Evolutionary conservation across 1,284 basidiomycete genomes (phyloP), one percentile per base, ranked within the genome.

Genomic region (Pascua sp.): DNA sequence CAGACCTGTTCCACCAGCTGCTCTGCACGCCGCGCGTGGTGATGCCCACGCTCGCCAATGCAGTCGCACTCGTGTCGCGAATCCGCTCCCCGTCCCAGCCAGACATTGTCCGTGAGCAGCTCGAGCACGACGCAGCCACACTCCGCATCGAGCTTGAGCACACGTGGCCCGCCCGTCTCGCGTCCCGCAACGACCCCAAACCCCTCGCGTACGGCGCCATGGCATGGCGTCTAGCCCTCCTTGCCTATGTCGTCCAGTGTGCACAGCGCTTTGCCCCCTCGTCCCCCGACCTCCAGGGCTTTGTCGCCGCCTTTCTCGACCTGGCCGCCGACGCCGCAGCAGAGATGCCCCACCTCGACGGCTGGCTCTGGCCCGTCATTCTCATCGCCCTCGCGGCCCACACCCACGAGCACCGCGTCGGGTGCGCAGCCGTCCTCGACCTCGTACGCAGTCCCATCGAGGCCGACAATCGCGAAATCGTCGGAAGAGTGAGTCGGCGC

Each of bases 81-180:
- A 49, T 49, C n/a, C 24, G 42, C 15, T 36, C 42, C 36, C 42
- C 41, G 8, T 16, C 32, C 5, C 48, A 47, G 40, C 24, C 39
- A 15, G 49, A 56, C 16, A 45, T 56, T 42, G 44, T 56, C 5
- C 11, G 24, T 8, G 54, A 56, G 49, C n/a, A 43, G 49, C 49
- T 51, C 45, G 54, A 56, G 39, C 46, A 47, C 40, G 54, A 56
- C 44, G 43, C 40, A 0, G 38, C 49, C 4, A 24, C 54, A 2
- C 54, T 56, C 16, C 54, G 54, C 44, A 24, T 45, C 49, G 49
- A 56, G 49, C 44, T 56, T 24, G 54, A 56, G 49, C 11, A 36
- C 1, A 44, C 45, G 16, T 56, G 54, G 54, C 54, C 54, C 8
- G 39, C 49, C 2, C 54, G 54, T 10, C 45, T 56, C 12, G 54